phyloP scores from a whole-genome alignment of 768 basidiomycete genomes.

The Rubroboletus pulcherrimus region DNA sequence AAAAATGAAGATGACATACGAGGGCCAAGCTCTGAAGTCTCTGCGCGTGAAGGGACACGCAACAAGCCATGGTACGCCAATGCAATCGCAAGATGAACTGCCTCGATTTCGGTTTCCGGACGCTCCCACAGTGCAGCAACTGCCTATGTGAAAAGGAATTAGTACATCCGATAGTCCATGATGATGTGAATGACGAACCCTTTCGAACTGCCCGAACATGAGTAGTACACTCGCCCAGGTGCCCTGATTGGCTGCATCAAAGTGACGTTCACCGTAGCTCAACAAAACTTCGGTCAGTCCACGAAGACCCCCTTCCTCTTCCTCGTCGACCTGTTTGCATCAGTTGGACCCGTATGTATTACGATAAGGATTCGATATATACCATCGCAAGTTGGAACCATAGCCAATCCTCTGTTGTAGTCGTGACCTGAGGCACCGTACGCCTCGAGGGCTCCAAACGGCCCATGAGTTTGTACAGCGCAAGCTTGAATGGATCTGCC shows the following conservation, averaged over 20 bases:
- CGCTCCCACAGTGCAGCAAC: slow-evolving; percentile 88
- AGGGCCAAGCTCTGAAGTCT: slow-evolving; percentile 81
- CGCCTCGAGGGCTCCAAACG: slow-evolving; percentile 81
- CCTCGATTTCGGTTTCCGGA: slow-evolving; percentile 84
- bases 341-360: slow-evolving; percentile 1
- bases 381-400: slow-evolving; percentile 96
- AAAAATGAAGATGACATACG: slow-evolving; percentile 43
- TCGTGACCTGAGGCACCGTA: slow-evolving; percentile 78
- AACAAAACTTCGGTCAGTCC: slow-evolving; percentile 71
- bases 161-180: neutral
- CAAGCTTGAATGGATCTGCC: slow-evolving; percentile 93
- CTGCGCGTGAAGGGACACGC: slow-evolving; percentile 74
- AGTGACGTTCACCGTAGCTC: slow-evolving; percentile 79
- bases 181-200: slow-evolving; percentile 44
- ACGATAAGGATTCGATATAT: neutral
- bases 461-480: slow-evolving; percentile 93
- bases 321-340: slow-evolving; percentile 63
- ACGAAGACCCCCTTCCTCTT: slow-evolving; percentile 73
- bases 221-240: slow-evolving; percentile 82
- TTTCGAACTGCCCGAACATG: slow-evolving; percentile 92
- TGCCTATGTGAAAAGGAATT: slow-evolving; percentile 48
- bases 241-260: slow-evolving; percentile 63
- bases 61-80: slow-evolving; percentile 91
- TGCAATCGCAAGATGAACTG: slow-evolving; percentile 89
- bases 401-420: slow-evolving; percentile 95